Conservation (phyloP, 2,329 filamentous ascomycete species). For the Fusarium verrucosum region DNA sequence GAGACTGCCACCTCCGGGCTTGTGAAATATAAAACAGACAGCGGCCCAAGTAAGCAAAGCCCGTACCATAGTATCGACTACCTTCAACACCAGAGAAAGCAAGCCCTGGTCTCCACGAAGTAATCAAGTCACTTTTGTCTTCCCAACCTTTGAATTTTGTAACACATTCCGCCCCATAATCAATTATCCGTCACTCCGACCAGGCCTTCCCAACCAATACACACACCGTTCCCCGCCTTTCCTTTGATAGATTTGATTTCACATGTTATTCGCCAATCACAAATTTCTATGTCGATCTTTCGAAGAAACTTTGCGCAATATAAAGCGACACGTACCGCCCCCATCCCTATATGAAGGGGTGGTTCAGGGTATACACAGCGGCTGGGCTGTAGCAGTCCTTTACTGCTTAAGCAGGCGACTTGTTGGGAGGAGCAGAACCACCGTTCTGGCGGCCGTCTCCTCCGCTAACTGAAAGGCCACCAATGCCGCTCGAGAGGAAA, state of each 20-base stretch:
- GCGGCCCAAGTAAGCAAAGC: slow-evolving; percentile 45
- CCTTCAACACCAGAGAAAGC: slow-evolving; percentile 47
- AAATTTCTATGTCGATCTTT: slow-evolving; percentile 58
- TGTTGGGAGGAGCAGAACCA: slow-evolving; percentile 63
- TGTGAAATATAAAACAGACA: slow-evolving; percentile 48
- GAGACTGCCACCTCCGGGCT: slow-evolving; percentile 35
- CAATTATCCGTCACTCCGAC: slow-evolving; percentile 53
- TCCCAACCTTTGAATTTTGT: slow-evolving; percentile 51
- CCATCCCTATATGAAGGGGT: slow-evolving; percentile 34
- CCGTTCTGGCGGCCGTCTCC: slow-evolving; percentile 71
- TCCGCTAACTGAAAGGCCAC: slow-evolving; percentile 75
- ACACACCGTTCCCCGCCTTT: slow-evolving; percentile 49
- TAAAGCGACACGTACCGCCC: slow-evolving; percentile 42
- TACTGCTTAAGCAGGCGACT: slow-evolving; percentile 64
- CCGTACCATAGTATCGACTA: slow-evolving; percentile 47
- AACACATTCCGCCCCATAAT: slow-evolving; percentile 50
- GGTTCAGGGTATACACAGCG: slow-evolving; percentile 44
- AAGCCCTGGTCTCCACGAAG: slow-evolving; percentile 42
- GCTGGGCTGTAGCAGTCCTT: slow-evolving; percentile 35
- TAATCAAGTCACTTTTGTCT: slow-evolving; percentile 54
- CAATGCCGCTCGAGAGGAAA: slow-evolving; percentile 79
- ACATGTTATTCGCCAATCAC: slow-evolving; percentile 56
- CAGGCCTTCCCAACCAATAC: slow-evolving; percentile 52
- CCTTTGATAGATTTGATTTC: slow-evolving; percentile 53
- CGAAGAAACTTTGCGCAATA: slow-evolving; percentile 50